Conservation (phyloP, 2,329 filamentous ascomycete genomes). For the Magnaporthales sp. region DNA sequence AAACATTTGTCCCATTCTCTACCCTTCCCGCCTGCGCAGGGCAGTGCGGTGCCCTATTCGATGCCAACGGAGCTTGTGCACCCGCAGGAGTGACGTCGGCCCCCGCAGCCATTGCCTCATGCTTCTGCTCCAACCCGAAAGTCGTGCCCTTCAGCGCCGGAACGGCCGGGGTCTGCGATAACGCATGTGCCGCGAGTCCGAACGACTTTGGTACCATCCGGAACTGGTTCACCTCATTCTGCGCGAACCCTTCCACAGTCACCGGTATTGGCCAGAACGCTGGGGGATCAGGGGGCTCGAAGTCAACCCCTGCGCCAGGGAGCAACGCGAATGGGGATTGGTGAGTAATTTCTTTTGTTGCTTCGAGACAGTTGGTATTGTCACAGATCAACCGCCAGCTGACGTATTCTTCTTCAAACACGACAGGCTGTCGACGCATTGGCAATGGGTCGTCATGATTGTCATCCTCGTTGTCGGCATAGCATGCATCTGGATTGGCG, state of each 20-base stretch:
- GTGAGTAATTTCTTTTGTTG: constrained; percentile 3
- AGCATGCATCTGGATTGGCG: constrained; percentile 54
- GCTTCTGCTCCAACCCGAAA: constrained; percentile 62
- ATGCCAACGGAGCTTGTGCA: constrained; percentile 65
- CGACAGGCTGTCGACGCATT: constrained; percentile 58
- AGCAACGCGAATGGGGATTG: constrained; percentile 32
- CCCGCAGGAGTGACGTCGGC: constrained; percentile 42
- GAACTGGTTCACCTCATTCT: constrained; percentile 63
- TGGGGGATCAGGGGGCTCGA: too few species aligned
- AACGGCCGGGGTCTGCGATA: constrained; percentile 52
- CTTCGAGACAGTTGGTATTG: not conserved
- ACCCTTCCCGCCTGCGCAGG: constrained; percentile 55
- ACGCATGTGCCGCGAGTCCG: constrained; percentile 40
- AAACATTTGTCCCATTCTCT: constrained; percentile 47
- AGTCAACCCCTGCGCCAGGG: not conserved
- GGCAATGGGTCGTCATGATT: constrained; percentile 75
- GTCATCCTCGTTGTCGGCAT: constrained; percentile 66
- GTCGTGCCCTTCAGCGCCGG: constrained; percentile 50
- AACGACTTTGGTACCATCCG: constrained; percentile 49
- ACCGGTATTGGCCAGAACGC: not conserved
- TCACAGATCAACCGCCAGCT: not conserved
- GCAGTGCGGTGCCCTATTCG: constrained; percentile 50
- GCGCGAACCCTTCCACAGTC: constrained; percentile 33
- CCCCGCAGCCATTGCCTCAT: constrained; percentile 49
- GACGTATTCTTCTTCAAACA: not conserved